Percentiles rank a stretch among this genome's conserved stretches.
Conservation (phyloP, 495 filamentous ascomycete species). For the Penicillium bovifimosum region DNA sequence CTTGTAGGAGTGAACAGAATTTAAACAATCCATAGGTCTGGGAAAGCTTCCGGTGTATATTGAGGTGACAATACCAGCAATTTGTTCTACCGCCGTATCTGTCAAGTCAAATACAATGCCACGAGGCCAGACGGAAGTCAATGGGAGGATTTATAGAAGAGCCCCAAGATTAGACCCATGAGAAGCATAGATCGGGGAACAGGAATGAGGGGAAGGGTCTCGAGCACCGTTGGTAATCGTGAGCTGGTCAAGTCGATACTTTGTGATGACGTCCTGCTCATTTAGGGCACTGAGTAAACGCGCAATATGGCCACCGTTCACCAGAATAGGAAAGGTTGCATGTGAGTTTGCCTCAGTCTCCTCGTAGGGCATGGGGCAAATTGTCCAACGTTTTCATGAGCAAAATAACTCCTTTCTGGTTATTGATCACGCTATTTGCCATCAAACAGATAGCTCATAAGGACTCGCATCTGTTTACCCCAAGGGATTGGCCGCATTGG, state of each 20-base stretch:
- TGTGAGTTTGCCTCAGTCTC: constrained; percentile 10
- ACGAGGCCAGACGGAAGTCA: not conserved
- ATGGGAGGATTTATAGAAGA: constrained; percentile 10
- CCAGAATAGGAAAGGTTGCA: not conserved
- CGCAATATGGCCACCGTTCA: constrained; percentile 13
- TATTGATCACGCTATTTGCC: constrained; percentile 17
- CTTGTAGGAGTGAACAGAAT: not conserved
- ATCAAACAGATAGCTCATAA: constrained; percentile 6
- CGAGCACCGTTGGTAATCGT: not conserved
- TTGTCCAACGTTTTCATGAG: constrained; percentile 10
- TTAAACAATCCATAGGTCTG: not conserved
- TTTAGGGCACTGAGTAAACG: constrained; percentile 1
- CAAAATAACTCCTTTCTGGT: constrained; percentile 5
- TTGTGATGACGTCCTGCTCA: constrained; percentile 8
- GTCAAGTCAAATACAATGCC: not conserved
- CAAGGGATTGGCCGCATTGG: constrained; percentile 10
- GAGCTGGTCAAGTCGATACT: constrained; percentile 1
- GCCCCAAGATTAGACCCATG: constrained; percentile 9
- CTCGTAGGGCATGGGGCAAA: constrained; percentile 12
- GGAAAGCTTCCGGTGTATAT: not conserved
- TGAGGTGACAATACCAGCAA: not conserved
- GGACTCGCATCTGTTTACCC: constrained; percentile 11
- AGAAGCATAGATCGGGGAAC: not conserved
- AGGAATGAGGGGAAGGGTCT: not conserved
- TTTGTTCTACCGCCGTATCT: not conserved